phyloP scores from a whole-genome alignment of 306 rosid genomes.

The Cucumis hystrix region DNA sequence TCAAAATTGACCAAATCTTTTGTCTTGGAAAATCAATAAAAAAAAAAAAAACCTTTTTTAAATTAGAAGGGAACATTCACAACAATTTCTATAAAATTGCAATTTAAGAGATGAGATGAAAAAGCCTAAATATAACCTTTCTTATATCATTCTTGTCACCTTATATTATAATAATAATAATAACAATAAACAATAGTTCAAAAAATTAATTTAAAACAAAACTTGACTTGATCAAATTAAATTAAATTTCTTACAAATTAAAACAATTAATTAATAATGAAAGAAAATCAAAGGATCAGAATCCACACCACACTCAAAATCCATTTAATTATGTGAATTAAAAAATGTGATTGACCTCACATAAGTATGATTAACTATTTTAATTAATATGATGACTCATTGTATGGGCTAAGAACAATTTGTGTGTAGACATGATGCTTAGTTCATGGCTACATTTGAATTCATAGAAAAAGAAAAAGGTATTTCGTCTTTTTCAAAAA shows the following conservation, averaged over 20 bases:
- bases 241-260: background rate
- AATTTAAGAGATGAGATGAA: background rate
- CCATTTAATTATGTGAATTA: background rate
- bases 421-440: background rate
- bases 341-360: background rate
- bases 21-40: background rate
- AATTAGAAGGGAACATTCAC: background rate
- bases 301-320: background rate
- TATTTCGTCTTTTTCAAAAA: no score
- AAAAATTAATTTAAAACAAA: background rate
- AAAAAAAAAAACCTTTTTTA: background rate
- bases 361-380: background rate
- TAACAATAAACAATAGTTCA: background rate
- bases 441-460: background rate
- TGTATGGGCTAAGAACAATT: no score
- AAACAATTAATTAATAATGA: background rate
- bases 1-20: background rate
- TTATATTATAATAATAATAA: no score
- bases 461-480: no score
- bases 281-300: background rate
- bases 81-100: background rate
- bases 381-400: background rate
- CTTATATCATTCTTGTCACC: background rate
- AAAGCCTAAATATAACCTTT: background rate
- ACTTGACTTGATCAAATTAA: background rate